Conservation (phyloP, 768 basidiomycete species). For the Boletus edulis region DNA sequence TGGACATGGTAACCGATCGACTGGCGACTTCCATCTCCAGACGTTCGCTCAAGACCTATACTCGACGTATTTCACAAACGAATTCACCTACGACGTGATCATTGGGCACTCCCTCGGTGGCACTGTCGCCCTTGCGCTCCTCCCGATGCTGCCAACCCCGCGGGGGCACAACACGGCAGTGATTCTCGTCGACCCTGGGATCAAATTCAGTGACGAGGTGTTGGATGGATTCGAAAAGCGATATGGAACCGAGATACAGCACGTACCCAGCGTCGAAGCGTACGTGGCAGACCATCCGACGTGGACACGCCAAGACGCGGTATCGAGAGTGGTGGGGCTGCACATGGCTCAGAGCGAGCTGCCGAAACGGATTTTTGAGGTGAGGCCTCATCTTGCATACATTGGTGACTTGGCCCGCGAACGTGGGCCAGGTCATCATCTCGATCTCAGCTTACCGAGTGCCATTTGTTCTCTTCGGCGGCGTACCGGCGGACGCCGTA, state of each 20-base stretch:
- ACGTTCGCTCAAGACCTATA: slow-evolving; percentile 13
- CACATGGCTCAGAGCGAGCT: slow-evolving; percentile 4
- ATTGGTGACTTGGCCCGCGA: no score
- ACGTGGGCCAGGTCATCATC: no score
- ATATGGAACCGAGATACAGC: not conserved
- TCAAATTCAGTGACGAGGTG: slow-evolving; percentile 1
- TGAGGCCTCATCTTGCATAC: not conserved
- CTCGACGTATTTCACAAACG: slow-evolving; percentile 13
- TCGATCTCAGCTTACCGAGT: no score
- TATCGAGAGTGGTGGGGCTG: slow-evolving; percentile 10
- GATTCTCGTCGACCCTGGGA: slow-evolving; percentile 15
- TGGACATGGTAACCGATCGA: slow-evolving; percentile 13
- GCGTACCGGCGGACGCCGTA: no score
- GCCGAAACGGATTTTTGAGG: not conserved
- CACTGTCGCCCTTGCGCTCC: slow-evolving; percentile 5
- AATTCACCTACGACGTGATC: slow-evolving; percentile 13
- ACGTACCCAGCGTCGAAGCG: slow-evolving; percentile 5
- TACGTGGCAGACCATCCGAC: slow-evolving; percentile 3
- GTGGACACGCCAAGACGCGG: slow-evolving; percentile 15
- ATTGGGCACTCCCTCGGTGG: slow-evolving; percentile 18
- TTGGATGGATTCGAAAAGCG: not conserved
- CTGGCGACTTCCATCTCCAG: slow-evolving; percentile 9
- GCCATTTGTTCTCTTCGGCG: no score
- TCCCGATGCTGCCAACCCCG: slow-evolving; percentile 5
- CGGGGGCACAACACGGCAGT: not conserved